A percentile compares a stretch with the other conserved stretches of the same genome.
These are phyloP conservation scores for Aureobasidium sp. DNA, from an alignment of 2,329 filamentous ascomycete genomes.

Conservation along the genomic window DNA sequence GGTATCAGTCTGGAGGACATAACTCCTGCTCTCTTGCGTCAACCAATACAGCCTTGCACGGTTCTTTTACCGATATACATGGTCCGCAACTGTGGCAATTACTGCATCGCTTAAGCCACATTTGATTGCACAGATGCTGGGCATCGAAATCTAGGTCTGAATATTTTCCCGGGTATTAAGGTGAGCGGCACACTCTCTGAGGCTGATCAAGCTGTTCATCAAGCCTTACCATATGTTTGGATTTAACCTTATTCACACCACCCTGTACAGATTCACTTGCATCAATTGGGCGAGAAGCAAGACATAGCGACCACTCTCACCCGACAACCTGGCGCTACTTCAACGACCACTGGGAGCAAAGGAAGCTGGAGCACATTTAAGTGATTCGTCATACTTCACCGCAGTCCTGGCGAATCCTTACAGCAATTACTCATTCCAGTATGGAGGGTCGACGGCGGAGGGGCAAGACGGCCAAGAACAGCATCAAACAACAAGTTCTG, in stretches of 20 bases:
- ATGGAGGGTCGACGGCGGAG: not conserved
- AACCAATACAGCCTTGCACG: not conserved
- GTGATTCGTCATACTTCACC: not conserved
- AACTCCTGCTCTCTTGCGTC: not conserved
- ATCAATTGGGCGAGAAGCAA: not conserved
- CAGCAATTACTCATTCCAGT: not conserved
- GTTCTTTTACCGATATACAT: not conserved
- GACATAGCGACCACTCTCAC: not conserved
- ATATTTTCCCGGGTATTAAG: not conserved
- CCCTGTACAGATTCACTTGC: not conserved
- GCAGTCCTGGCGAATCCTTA: constrained; percentile 12
- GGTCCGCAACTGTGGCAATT: not conserved
- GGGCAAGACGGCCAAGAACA: not conserved
- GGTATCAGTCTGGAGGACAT: not conserved
- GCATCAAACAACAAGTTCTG: not conserved
- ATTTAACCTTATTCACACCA: not conserved
- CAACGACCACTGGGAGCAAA: not conserved
- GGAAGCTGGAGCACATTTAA: not conserved
- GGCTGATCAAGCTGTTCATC: not conserved
- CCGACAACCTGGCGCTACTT: not conserved
- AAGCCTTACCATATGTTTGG: not conserved
- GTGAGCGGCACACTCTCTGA: not conserved
- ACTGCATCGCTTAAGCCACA: not conserved
- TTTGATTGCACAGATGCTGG: not conserved
- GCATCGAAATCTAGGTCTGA: not conserved